A percentile compares a stretch with the other conserved stretches of the same genome.
Conservation (phyloP, 768 basidiomycete species). For the Gloeophyllum trabeum region DNA sequence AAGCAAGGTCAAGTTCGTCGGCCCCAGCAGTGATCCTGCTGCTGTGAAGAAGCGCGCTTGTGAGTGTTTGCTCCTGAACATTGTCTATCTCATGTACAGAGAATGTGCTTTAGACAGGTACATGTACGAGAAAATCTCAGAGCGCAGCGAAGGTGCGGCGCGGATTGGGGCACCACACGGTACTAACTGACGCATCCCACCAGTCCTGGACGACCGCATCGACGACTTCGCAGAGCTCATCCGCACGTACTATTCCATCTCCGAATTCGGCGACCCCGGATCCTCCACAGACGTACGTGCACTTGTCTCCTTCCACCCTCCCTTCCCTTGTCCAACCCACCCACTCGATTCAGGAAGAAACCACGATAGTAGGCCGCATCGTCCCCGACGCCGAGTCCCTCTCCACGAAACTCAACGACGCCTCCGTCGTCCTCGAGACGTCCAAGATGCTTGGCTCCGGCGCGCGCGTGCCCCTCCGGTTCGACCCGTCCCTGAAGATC, state of each 20-base stretch:
- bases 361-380: constrained; percentile 18
- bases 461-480: constrained; percentile 57
- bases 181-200: background rate
- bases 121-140: constrained; percentile 87
- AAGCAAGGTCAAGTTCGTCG: constrained; percentile 19
- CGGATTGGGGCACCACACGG: background rate
- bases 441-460: constrained; percentile 70
- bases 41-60: constrained; percentile 39
- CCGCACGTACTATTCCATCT: constrained; percentile 53
- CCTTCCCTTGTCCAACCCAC: background rate
- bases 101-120: constrained; percentile 52
- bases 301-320: background rate
- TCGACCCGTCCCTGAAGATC: constrained; percentile 55
- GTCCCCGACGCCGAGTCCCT: constrained; percentile 47
- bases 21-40: constrained; percentile 17
- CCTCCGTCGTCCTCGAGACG: constrained; percentile 68
- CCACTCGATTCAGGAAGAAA: constrained; percentile 17
- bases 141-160: constrained; percentile 65
- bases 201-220: constrained; percentile 80
- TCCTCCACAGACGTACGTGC: constrained; percentile 37
- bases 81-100: background rate
- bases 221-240: constrained; percentile 77
- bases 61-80: constrained; percentile 22
- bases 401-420: constrained; percentile 61
- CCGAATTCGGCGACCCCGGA: constrained; percentile 73